Percentiles rank a stretch among this genome's conserved stretches.
Conservation (phyloP, 805 yeast species). For the Starmerella apicola region DNA sequence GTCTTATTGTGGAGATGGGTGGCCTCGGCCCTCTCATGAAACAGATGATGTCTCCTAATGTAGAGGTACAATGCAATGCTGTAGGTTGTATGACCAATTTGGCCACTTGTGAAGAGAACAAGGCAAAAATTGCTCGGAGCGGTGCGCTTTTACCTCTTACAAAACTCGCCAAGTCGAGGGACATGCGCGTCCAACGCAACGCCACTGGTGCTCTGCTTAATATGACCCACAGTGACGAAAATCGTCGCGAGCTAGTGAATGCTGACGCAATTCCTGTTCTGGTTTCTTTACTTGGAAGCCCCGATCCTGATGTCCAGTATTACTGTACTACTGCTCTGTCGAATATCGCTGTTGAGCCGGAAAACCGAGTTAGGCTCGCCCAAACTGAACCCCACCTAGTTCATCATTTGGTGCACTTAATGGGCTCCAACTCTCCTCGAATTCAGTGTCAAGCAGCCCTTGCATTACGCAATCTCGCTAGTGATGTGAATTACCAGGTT, state of each 20-base stretch:
- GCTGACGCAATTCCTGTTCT: conserved; percentile 98
- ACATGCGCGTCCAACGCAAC: conserved; percentile 91
- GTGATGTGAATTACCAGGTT: conserved; percentile 89
- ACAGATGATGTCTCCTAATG: conserved; percentile 94
- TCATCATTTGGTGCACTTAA: conserved; percentile 69
- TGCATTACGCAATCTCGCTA: conserved; percentile 89
- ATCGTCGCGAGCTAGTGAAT: conserved; percentile 88
- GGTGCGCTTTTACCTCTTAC: conserved; percentile 94
- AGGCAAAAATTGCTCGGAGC: conserved; percentile 86
- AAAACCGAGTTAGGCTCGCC: conserved; percentile 74
- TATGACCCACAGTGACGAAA: conserved; percentile 96
- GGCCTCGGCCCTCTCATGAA: conserved; percentile 91
- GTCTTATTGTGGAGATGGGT: conserved; percentile 93
- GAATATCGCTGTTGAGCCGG: conserved; percentile 93
- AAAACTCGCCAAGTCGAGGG: conserved; percentile 84
- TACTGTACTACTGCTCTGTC: conserved; percentile 96
- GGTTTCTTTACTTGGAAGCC: conserved; percentile 69
- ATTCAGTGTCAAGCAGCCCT: conserved; percentile 98
- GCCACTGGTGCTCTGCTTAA: conserved; percentile 96
- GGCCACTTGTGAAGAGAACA: conserved; percentile 96
- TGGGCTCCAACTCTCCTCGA: conserved; percentile 88
- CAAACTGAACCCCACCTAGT: conserved; percentile 90
- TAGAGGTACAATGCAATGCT: conserved; percentile 97
- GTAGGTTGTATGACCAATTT: conserved; percentile 97
- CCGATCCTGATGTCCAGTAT: conserved; percentile 94